phyloP scores from a whole-genome alignment of 257 asterid genomes.

The Ocimum tenuiflorum region DNA sequence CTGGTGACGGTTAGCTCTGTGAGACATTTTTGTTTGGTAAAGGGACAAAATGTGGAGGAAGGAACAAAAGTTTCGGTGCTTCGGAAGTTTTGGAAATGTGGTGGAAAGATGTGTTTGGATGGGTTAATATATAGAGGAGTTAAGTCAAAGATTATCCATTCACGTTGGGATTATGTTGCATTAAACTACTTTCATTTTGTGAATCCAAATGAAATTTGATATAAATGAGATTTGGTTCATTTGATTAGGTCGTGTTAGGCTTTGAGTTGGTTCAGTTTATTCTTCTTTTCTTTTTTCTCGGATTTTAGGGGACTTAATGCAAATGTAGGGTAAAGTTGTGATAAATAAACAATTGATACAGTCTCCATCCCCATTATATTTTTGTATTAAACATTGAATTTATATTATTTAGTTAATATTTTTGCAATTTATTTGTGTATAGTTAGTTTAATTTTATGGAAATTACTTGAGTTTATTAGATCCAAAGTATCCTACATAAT shows the following conservation, averaged over 20 bases:
- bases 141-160: slow-evolving; percentile 37
- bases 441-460: no score
- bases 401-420: no score
- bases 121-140: slow-evolving; percentile 25
- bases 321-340: no score
- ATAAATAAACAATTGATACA: no score
- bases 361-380: no score
- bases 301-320: neutral
- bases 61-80: neutral
- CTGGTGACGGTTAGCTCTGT: slow-evolving; percentile 58
- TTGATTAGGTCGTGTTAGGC: neutral
- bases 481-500: no score
- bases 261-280: neutral
- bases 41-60: slow-evolving; percentile 20
- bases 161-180: slow-evolving; percentile 36
- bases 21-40: slow-evolving; percentile 37
- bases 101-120: slow-evolving; percentile 18
- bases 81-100: slow-evolving; percentile 16
- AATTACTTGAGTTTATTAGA: no score
- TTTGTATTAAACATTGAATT: no score
- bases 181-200: slow-evolving; percentile 12
- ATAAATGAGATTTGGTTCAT: neutral
- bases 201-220: neutral
- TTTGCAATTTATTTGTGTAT: no score
- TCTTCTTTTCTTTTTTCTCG: neutral